phyloP scores from a whole-genome alignment of 2,329 filamentous ascomycete species.

The Epichloe bromicola region DNA sequence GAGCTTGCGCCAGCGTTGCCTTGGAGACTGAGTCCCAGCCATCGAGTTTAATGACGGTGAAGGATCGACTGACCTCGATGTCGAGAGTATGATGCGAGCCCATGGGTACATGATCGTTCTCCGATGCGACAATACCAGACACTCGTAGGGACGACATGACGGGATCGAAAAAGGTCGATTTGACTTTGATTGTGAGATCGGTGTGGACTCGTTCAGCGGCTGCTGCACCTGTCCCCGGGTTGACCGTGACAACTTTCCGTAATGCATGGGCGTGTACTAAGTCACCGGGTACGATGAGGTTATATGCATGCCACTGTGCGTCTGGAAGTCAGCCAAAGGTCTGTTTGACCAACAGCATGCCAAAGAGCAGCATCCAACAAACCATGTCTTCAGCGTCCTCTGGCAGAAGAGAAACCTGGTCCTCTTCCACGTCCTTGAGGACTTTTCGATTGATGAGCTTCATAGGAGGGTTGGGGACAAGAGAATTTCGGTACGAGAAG shows the following conservation, averaged over 20 bases:
- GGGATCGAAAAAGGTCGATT: conserved; percentile 45
- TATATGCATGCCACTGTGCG: conserved; percentile 45
- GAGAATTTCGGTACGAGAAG: background rate
- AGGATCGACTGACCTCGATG: conserved; percentile 75
- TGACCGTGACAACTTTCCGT: conserved; percentile 40
- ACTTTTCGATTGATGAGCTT: conserved; percentile 27
- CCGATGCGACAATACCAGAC: conserved; percentile 38
- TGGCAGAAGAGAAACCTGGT: conserved; percentile 28
- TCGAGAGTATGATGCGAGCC: conserved; percentile 54
- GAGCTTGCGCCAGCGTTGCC: conserved; percentile 64
- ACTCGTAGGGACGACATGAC: conserved; percentile 41
- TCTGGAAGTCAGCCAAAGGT: conserved; percentile 3
- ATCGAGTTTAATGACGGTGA: conserved; percentile 71
- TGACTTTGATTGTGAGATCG: conserved; percentile 43
- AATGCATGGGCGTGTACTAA: conserved; percentile 40
- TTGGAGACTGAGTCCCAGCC: conserved; percentile 85
- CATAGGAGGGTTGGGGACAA: conserved; percentile 16
- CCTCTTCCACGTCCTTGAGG: conserved; percentile 25
- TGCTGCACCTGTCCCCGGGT: conserved; percentile 35
- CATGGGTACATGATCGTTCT: conserved; percentile 39
- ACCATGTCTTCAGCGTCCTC: conserved; percentile 37
- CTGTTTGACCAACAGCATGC: conserved; percentile 1
- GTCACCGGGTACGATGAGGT: conserved; percentile 42
- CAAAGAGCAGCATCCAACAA: conserved; percentile 7
- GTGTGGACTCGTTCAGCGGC: conserved; percentile 40